Evolutionary conservation across 2,329 filamentous ascomycete species (phyloP).

Genomic region (Penicillium sp.): DNA sequence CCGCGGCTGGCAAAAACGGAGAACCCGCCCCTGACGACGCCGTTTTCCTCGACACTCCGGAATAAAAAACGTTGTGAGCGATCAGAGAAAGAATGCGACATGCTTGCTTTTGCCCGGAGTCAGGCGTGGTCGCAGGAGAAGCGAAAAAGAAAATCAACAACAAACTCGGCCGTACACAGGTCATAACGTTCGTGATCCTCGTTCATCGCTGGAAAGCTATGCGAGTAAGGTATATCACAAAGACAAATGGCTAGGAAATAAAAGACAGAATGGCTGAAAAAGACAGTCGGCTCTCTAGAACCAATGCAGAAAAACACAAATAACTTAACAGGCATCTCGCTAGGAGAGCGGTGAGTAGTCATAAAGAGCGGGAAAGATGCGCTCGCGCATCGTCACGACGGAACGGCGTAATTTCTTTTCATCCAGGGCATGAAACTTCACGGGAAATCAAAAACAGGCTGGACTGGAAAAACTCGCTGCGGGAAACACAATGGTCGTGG

Average conservation of each 20-base stretch:
- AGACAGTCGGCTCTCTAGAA: not conserved
- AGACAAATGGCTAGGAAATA: conserved; percentile 21
- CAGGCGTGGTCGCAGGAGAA: not conserved
- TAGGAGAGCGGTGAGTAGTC: conserved; percentile 13
- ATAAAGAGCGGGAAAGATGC: conserved; percentile 20
- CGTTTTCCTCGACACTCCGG: conserved; percentile 14
- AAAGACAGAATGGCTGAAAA: not conserved
- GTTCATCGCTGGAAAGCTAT: conserved; percentile 39
- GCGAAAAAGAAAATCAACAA: conserved; percentile 20
- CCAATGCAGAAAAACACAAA: conserved; percentile 9
- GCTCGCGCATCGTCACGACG: conserved; percentile 25
- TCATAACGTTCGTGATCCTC: conserved; percentile 45
- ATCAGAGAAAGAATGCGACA: conserved; percentile 16
- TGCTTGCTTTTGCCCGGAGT: conserved; percentile 4
- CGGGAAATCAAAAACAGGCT: conserved; percentile 1
- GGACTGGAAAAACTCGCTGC: conserved; percentile 15
- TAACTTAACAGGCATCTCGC: conserved; percentile 9
- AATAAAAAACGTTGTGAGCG: conserved; percentile 6
- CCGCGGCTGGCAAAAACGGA: conserved; percentile 5
- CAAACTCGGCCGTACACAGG: conserved; percentile 36
- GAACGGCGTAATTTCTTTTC: conserved; percentile 26
- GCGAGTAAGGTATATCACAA: conserved; percentile 40
- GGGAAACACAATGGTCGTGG: conserved; percentile 22
- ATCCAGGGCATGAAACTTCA: conserved; percentile 21
- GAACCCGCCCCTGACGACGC: conserved; percentile 11